phyloP scores from a whole-genome alignment of 2,329 filamentous ascomycete species.

The Bipolaris bicolor region DNA sequence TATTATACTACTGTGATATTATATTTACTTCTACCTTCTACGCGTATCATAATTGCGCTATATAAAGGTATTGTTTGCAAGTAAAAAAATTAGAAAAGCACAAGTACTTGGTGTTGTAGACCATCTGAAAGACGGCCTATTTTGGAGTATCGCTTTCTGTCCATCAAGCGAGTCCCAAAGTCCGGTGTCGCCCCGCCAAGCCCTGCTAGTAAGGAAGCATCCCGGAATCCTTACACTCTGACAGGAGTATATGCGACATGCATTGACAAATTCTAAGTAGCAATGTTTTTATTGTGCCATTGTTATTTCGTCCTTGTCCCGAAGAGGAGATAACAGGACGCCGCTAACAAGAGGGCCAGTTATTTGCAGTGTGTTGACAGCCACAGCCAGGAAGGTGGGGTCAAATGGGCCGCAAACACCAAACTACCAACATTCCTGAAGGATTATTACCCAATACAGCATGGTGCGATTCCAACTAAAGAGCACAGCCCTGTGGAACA shows the following conservation, averaged over 20 bases:
- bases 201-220: neutral
- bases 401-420: neutral
- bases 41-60: too few species aligned
- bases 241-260: neutral
- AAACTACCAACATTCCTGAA: neutral
- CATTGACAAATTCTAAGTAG: neutral
- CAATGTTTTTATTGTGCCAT: neutral
- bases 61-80: too few species aligned
- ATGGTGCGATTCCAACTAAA: neutral
- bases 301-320: neutral
- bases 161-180: neutral
- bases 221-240: neutral
- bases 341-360: neutral
- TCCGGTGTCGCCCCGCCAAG: conserved; percentile 16
- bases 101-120: too few species aligned
- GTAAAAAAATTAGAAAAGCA: too few species aligned
- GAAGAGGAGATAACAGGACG: too few species aligned
- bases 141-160: too few species aligned
- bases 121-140: too few species aligned
- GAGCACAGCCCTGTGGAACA: neutral
- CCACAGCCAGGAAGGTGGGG: neutral
- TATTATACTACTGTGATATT: too few species aligned
- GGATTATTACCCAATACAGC: neutral
- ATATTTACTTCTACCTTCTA: too few species aligned
- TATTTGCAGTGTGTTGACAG: neutral